Conservation (phyloP, 495 filamentous ascomycete genomes). For the Jackrogersella multiformis region DNA sequence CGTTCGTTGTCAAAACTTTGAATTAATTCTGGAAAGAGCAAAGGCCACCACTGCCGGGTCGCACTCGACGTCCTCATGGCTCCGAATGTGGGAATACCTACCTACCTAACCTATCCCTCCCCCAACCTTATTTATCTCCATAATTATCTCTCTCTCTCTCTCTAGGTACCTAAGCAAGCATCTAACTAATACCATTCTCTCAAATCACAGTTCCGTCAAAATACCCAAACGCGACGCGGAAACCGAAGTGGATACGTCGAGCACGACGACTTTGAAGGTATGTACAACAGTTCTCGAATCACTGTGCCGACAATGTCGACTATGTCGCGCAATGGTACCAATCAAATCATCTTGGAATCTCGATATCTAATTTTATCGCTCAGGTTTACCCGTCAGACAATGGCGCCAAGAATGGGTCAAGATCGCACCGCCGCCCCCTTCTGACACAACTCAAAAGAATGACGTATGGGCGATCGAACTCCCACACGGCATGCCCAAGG, state of each 20-base stretch:
- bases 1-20: neutral
- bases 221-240: conserved; percentile 72
- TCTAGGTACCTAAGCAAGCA: too few relatives aligned
- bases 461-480: conserved; percentile 67
- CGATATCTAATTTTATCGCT: neutral
- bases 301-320: neutral
- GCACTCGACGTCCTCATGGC: conserved; percentile 31
- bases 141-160: too few relatives aligned
- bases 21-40: conserved; percentile 10
- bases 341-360: neutral
- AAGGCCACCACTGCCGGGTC: neutral
- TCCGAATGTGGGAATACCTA: conserved; percentile 32
- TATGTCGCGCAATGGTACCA: neutral
- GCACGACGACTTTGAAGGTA: conserved; percentile 91
- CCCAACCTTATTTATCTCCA: neutral
- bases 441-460: conserved; percentile 61
- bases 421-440: conserved; percentile 70
- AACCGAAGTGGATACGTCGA: conserved; percentile 79
- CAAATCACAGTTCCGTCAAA: conserved; percentile 39
- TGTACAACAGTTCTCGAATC: neutral
- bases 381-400: conserved; percentile 85
- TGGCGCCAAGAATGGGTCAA: conserved; percentile 80
- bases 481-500: conserved; percentile 81
- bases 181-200: conserved; percentile 21
- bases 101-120: neutral